These are phyloP conservation scores for Echria macrotheca DNA, from an alignment of 495 filamentous ascomycete species.

Conservation along the genomic window DNA sequence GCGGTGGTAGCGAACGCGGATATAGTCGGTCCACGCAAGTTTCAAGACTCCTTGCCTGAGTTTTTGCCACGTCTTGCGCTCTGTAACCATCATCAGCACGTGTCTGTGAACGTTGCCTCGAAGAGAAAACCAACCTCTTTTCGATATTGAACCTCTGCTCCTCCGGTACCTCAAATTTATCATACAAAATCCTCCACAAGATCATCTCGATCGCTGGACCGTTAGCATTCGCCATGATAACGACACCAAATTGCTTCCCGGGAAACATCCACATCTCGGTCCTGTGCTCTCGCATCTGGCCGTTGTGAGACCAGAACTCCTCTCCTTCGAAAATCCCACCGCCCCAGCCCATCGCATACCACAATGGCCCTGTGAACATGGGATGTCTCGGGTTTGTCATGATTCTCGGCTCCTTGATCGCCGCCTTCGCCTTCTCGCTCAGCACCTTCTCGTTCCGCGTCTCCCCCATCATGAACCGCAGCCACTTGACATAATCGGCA, in stretches of 20 bases:
- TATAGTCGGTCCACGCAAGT: not conserved
- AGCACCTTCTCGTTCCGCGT: conserved; percentile 15
- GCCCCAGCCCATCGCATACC: not conserved
- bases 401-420: not conserved
- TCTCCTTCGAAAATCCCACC: not conserved
- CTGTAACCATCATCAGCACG: not conserved
- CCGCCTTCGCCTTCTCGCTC: conserved; percentile 15
- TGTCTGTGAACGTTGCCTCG: no score
- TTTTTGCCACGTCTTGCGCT: not conserved
- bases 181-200: not conserved
- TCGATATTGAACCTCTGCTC: not conserved
- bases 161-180: not conserved
- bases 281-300: conserved; percentile 2
- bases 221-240: not conserved
- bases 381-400: not conserved
- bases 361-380: not conserved
- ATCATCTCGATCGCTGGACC: not conserved
- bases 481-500: conserved; percentile 42
- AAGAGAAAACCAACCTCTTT: no score
- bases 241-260: not conserved
- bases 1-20: not conserved
- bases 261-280: conserved; percentile 3
- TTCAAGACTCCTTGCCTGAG: not conserved
- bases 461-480: conserved; percentile 22
- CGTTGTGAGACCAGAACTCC: conserved; percentile 2